Evolutionary conservation across 2,329 filamentous ascomycete genomes (phyloP).

Genomic region (Arthrobotrys musiformis): DNA sequence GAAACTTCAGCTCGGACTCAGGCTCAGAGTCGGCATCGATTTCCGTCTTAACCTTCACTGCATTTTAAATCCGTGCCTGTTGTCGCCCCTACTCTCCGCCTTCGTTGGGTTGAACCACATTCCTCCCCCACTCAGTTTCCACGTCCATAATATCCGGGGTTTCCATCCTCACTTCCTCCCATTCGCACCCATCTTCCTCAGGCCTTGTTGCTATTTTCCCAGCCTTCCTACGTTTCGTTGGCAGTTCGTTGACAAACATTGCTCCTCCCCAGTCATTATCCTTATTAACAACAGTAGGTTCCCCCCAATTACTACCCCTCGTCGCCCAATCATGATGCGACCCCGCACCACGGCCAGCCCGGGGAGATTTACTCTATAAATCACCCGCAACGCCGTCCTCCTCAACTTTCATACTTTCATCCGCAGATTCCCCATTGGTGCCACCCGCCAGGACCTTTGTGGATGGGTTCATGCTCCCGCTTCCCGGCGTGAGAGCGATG

Average conservation of each 20-base stretch:
- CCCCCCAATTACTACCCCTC: neutral
- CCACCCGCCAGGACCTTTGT: conserved; percentile 47
- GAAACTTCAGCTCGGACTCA: neutral
- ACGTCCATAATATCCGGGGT: conserved; percentile 11
- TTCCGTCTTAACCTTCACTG: neutral
- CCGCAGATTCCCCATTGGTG: conserved; percentile 18
- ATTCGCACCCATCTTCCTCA: neutral
- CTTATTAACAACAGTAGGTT: neutral
- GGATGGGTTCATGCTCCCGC: conserved; percentile 58
- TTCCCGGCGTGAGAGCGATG: conserved; percentile 83
- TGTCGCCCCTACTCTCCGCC: neutral
- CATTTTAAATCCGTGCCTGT: neutral
- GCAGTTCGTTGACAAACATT: neutral
- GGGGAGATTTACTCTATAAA: conserved; percentile 45
- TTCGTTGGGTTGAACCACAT: neutral
- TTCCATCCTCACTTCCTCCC: conserved; percentile 32
- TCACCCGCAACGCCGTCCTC: conserved; percentile 42
- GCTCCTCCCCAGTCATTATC: neutral
- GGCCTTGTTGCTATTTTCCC: neutral
- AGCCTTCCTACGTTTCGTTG: neutral
- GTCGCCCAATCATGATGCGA: neutral
- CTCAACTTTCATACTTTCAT: conserved; percentile 54
- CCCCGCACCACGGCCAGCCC: neutral
- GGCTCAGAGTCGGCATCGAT: neutral
- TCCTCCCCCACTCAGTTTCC: neutral